A percentile compares a stretch with the other conserved stretches of the same genome.
These are phyloP conservation scores for Heliamphora pulchella DNA, from an alignment of 179 eudicot species.

Conservation along the genomic window DNA sequence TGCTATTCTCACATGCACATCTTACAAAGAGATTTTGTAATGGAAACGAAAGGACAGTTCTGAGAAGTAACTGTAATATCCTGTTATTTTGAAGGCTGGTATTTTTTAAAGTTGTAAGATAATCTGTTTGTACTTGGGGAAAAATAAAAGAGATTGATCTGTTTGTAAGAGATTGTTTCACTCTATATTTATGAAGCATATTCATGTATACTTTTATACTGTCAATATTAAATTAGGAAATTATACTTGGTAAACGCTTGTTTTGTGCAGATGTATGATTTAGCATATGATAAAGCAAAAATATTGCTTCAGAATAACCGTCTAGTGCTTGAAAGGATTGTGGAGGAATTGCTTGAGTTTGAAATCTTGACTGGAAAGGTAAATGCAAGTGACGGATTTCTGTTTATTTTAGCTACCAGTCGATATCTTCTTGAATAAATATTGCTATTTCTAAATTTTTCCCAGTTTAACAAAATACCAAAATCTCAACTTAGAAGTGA, in stretches of 20 bases:
- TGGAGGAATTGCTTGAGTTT: constrained; percentile 70
- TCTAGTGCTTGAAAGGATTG: constrained; percentile 59
- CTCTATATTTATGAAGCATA: not conserved
- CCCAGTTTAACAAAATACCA: no score
- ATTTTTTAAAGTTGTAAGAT: not conserved
- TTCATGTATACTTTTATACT: not conserved
- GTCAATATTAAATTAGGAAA: not conserved
- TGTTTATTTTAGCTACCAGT: constrained; percentile 9
- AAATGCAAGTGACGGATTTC: not conserved
- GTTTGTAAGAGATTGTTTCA: not conserved
- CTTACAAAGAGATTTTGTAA: not conserved
- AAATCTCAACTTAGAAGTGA: no score
- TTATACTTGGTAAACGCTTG: not conserved
- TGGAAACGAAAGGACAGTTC: not conserved
- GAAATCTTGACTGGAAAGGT: constrained; percentile 83
- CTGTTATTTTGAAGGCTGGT: not conserved
- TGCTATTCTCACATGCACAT: constrained; percentile 1
- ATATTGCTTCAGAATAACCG: constrained; percentile 64
- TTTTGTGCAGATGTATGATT: constrained; percentile 50
- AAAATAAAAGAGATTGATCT: not conserved
- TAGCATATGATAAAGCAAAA: constrained; percentile 80
- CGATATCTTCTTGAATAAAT: not conserved
- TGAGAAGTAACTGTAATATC: not conserved
- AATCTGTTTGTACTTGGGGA: not conserved
- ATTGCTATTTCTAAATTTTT: not conserved